Base-by-base conservation (phyloP, 352 stramenopile genomes). In the Phytopythium chamaehyphon region DNA sequence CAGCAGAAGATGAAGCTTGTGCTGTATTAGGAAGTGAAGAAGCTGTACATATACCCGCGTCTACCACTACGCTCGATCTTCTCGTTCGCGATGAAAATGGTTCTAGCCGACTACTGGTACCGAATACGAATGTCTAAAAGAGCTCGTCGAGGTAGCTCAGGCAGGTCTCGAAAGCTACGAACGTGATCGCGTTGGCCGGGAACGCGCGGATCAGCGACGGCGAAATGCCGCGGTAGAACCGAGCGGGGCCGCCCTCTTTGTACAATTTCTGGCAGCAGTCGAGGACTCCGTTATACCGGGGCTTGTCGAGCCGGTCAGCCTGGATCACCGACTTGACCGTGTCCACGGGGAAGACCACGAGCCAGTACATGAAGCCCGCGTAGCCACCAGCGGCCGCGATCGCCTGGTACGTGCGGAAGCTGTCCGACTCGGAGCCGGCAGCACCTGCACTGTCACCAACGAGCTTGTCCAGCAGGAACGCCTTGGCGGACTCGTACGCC, bases 241-340 rank as follows among this genome's bases (percentile, higher is more conserved):
- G 74, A 23, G 50, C 53, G 1, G 63, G 59, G 6, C 78, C 78
- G 42, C 78, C 80, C 60, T 93, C 83, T 15, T 64, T 56, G 62
- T 88, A 90, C 16, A 91, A 71, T 48, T 90, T 65, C 37, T 59
- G 59, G 44, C 61, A 72, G 55, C 81, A 91, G 58, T 93, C 83
- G 10, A 72, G 19, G n/a, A 86, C 70, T n/a, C 81, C 79, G 1
- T 58, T 59, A 61, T 88, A 93, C n/a, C 66, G 70, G 28, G 78
- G 81, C 6, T 79, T 82, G 51, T 88, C 69, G 10, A 93, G 66
- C 12, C 75, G 63, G 54, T 93, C 83, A 18, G 80, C 76, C 47
- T 93, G 81, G 46, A 91, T 83, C 16, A 91, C 80, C 2, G 80
- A 91, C 65, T 93, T 92, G 52, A 93, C 70, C 40, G 83, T 93